Percentiles rank a stretch among this genome's conserved stretches.
phyloP scores from a whole-genome alignment of 345 rosid species.

The Rhizophora apiculata region DNA sequence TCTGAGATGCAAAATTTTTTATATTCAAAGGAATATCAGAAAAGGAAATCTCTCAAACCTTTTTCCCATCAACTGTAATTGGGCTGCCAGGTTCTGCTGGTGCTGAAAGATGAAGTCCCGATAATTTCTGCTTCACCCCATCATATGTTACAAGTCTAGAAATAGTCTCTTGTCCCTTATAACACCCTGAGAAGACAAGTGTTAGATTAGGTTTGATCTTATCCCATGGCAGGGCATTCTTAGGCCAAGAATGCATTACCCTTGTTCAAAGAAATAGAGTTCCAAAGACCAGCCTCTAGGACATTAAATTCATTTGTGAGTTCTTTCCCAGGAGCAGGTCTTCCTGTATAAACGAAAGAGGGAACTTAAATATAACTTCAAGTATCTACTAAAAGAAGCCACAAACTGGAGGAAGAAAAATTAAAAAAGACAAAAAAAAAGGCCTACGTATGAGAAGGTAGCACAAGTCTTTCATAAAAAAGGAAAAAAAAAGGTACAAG shows the following conservation, averaged over 20 bases:
- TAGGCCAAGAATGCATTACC: slow-evolving; percentile 38
- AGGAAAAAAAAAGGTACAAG: too few species aligned
- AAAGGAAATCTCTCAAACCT: slow-evolving; percentile 33
- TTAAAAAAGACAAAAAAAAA: too few species aligned
- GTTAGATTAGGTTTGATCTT: slow-evolving; percentile 4
- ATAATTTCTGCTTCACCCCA: slow-evolving; percentile 77
- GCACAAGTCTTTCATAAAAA: too few species aligned
- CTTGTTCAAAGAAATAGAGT: slow-evolving; percentile 72
- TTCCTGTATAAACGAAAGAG: slow-evolving; percentile 49
- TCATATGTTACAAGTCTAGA: slow-evolving; percentile 81
- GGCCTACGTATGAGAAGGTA: too few species aligned
- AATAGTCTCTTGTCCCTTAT: slow-evolving; percentile 90
- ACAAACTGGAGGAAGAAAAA: neutral
- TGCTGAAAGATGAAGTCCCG: slow-evolving; percentile 72
- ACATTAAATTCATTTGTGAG: slow-evolving; percentile 81
- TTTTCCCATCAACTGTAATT: slow-evolving; percentile 61
- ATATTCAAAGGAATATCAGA: neutral
- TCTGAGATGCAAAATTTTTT: too few species aligned
- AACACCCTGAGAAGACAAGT: slow-evolving; percentile 56
- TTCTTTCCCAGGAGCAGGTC: slow-evolving; percentile 85
- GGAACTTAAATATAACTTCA: neutral
- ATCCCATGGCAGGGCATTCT: neutral
- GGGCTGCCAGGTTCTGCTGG: slow-evolving; percentile 70
- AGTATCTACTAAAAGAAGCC: neutral
- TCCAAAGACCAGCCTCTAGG: slow-evolving; percentile 89